phyloP scores from a whole-genome alignment of 805 yeast genomes.

The Saitoella complicata region DNA sequence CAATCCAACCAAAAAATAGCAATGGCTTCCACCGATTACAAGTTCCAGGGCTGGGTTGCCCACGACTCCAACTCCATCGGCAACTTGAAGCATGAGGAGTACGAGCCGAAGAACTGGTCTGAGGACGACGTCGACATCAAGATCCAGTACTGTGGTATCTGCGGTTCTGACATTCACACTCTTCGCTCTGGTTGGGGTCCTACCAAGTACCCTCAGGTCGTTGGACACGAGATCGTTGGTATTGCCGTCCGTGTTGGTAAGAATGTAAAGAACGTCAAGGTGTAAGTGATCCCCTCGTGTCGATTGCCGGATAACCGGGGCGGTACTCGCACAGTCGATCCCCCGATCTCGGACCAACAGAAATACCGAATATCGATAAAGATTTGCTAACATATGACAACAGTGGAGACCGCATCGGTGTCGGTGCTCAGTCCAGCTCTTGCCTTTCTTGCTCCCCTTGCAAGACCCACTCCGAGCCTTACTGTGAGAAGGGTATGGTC shows the following conservation, averaged over 20 bases:
- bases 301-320: too few species aligned
- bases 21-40: background rate
- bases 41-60: slow-evolving; percentile 12
- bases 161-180: slow-evolving; percentile 45
- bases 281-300: slow-evolving; percentile 13
- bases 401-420: slow-evolving; percentile 59
- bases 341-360: too few species aligned
- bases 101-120: slow-evolving; percentile 11
- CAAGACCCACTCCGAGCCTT: slow-evolving; percentile 35
- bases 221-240: slow-evolving; percentile 34
- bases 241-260: slow-evolving; percentile 31
- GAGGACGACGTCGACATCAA: slow-evolving; percentile 13
- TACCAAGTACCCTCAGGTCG: slow-evolving; percentile 23
- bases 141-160: slow-evolving; percentile 24
- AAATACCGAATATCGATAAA: too few species aligned
- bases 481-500: slow-evolving; percentile 31
- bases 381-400: too few species aligned
- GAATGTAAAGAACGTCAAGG: slow-evolving; percentile 31
- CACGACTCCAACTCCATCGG: slow-evolving; percentile 13
- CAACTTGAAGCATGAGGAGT: slow-evolving; percentile 10
- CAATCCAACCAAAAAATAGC: too few species aligned
- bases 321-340: too few species aligned
- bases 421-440: slow-evolving; percentile 53
- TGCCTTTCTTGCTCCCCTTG: slow-evolving; percentile 49
- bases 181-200: slow-evolving; percentile 37